Percentiles rank a stretch among this genome's conserved stretches.
Evolutionary conservation across 305 asterid genomes (phyloP).

Genomic region (Striga hermonthica): DNA sequence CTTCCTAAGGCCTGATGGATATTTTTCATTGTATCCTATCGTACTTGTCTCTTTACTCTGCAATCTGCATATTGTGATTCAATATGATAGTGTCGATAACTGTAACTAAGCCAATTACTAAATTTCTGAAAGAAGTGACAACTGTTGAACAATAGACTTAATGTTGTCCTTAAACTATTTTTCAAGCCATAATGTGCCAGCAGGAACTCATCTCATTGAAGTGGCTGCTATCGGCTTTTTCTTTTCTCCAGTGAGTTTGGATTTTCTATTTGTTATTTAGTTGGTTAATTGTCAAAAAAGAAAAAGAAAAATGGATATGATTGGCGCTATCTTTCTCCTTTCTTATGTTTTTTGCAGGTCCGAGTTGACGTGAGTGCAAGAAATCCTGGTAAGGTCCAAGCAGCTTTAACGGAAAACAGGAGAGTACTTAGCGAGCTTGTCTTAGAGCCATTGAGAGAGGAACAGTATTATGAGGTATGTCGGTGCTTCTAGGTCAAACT

Average conservation of each 20-base stretch:
- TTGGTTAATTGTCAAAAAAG: constrained; percentile 14
- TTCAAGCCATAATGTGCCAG: constrained; percentile 82
- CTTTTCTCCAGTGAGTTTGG: constrained; percentile 81
- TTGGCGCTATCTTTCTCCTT: neutral
- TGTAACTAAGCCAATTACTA: constrained; percentile 23
- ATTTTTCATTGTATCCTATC: constrained; percentile 91
- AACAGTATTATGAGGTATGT: constrained; percentile 81
- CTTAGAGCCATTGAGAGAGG: constrained; percentile 88
- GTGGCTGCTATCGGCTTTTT: constrained; percentile 79
- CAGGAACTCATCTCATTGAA: constrained; percentile 97
- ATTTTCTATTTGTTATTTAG: constrained; percentile 24
- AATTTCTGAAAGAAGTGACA: constrained; percentile 23
- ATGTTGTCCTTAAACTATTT: constrained; percentile 50
- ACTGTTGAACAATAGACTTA: constrained; percentile 22
- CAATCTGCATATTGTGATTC: constrained; percentile 13
- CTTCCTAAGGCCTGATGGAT: constrained; percentile 86
- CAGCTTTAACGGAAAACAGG: constrained; percentile 91
- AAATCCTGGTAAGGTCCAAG: constrained; percentile 94
- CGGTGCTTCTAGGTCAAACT: constrained; percentile 5
- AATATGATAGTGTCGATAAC: constrained; percentile 11
- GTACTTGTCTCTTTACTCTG: constrained; percentile 32
- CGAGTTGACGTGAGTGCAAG: constrained; percentile 97
- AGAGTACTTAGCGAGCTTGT: constrained; percentile 76
- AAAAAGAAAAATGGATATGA: neutral
- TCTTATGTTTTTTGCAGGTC: constrained; percentile 45